Evolutionary conservation across 2,329 filamentous ascomycete genomes (phyloP).

Genomic region (Knufia petricola): DNA sequence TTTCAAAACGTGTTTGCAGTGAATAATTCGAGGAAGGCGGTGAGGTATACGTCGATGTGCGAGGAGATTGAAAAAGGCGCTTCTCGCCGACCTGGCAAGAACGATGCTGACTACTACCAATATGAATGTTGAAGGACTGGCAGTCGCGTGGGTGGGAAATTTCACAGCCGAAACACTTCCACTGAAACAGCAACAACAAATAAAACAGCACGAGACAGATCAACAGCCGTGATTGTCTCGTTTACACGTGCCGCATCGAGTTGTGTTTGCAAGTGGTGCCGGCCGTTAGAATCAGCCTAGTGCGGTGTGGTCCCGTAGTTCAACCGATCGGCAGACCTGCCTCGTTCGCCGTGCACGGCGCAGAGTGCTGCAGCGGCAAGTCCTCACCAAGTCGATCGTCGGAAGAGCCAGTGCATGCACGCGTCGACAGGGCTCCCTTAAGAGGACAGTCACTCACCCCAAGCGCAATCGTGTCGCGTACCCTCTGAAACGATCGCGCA

Average conservation of each 20-base stretch:
- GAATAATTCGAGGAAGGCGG: constrained; percentile 1
- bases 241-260: neutral
- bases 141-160: neutral
- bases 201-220: neutral
- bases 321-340: neutral
- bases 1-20: neutral
- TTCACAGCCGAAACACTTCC: neutral
- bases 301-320: neutral
- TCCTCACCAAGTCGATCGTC: neutral
- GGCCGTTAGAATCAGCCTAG: neutral
- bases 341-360: neutral
- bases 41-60: too few species aligned
- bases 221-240: neutral
- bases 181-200: neutral
- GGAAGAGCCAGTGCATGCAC: neutral
- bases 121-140: neutral
- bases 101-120: neutral
- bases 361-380: neutral
- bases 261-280: too few species aligned
- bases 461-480: neutral
- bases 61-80: neutral
- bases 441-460: neutral
- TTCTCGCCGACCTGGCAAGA: neutral
- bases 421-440: neutral
- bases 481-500: neutral